Evolutionary conservation across 2,329 filamentous ascomycete genomes (phyloP), one percentile per base, ranked within the genome.

Genomic region (Pseudocercospora vitis): DNA sequence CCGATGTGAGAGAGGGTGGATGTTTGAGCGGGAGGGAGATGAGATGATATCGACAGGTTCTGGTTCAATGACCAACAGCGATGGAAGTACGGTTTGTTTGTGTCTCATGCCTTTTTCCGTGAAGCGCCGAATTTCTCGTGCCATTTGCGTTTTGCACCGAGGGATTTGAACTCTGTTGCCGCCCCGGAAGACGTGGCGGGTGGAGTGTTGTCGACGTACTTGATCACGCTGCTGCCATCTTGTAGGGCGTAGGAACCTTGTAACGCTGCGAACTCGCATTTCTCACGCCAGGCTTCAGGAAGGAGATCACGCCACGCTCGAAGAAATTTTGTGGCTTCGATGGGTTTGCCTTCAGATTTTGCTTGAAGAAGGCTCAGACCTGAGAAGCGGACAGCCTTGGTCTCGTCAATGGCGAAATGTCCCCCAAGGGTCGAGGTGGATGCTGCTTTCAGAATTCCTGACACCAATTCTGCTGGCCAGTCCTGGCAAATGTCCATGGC

Each of bases 1-100:
- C 84, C 82, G 0, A 89, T 91, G 75, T 91, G 63, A 65, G 35
- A 33, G 1, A 39, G 42, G 39, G 18, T 26, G 39, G 7, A 7
- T 6, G 12, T 29, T 18, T 21, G 3, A 37, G 29, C 29, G 21
- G 11, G 37, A 33, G 23, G 32, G 19, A 19, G 39, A 12, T 28
- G 32, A 37, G 12, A 7, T 31, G 8, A 46, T 18, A 23, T 23
- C 0, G 52, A 16, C 1, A 37, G 33, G 14, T 18, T 3, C 2
- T 11, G 33, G 14, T 19, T 18, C 7, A 21, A 3, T n/a, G n/a
- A n/a, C n/a, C n/a, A n/a, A n/a, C n/a, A n/a, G n/a, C n/a, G n/a
- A n/a, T n/a, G n/a, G n/a, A n/a, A n/a, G n/a, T n/a, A n/a, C n/a
- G n/a, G n/a, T n/a, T n/a, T n/a, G n/a, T n/a, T n/a, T n/a, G n/a